A percentile compares a stretch with the other conserved stretches of the same genome.
Conservation (phyloP, 164 flowering plant species). For the Liquidambar formosana region DNA sequence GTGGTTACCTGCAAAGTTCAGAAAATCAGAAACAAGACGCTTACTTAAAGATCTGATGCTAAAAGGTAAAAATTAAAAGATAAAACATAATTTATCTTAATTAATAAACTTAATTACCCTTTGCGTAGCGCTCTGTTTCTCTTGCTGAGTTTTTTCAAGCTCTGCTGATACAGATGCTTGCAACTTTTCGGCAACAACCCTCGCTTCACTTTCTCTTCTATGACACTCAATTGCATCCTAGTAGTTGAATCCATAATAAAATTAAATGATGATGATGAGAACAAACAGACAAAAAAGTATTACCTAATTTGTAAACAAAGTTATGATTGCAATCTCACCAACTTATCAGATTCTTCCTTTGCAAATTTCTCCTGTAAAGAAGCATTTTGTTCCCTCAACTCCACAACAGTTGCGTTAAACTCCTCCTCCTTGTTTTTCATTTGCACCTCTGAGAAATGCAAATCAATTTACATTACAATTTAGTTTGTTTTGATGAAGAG, state of each 20-base stretch:
- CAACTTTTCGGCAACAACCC: slow-evolving; percentile 43
- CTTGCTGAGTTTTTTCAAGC: slow-evolving; percentile 46
- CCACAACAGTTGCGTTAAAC: slow-evolving; percentile 43
- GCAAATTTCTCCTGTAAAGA: slow-evolving; percentile 46
- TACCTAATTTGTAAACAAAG: too few species aligned
- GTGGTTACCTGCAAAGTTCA: slow-evolving; percentile 53
- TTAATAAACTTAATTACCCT: slow-evolving; percentile 31
- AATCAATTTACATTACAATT: background rate
- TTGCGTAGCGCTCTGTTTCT: slow-evolving; percentile 55
- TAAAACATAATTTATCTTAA: background rate
- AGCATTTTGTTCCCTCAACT: slow-evolving; percentile 41
- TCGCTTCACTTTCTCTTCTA: slow-evolving; percentile 52
- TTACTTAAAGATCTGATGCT: too few species aligned
- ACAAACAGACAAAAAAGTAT: background rate
- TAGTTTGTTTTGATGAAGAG: background rate
- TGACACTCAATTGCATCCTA: slow-evolving; percentile 57
- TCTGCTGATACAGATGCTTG: slow-evolving; percentile 53
- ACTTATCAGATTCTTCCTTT: slow-evolving; percentile 64
- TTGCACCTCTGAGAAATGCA: slow-evolving; percentile 35
- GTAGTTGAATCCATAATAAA: background rate
- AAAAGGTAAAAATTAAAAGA: background rate
- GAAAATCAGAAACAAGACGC: background rate
- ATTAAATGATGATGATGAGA: background rate
- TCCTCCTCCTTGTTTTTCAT: slow-evolving; percentile 66
- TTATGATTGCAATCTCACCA: slow-evolving; percentile 38